Evolutionary conservation across 2,329 filamentous ascomycete genomes (phyloP), one percentile per base, ranked within the genome.

Genomic region (Beauveria bassiana): DNA sequence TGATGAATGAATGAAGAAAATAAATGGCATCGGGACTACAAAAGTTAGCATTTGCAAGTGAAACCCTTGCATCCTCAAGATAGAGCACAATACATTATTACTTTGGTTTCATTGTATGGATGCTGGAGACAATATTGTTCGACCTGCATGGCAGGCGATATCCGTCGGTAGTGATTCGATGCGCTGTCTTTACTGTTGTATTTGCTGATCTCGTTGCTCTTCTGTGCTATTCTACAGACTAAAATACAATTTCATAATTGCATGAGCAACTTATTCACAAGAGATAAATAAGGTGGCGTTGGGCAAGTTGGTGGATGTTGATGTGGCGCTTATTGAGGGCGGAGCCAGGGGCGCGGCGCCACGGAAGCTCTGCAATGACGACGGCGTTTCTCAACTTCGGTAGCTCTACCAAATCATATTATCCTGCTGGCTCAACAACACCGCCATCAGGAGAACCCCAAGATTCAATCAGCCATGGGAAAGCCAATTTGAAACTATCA

Each of bases 11-110:
- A 46, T 46, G 50, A 60, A 38, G 34, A 38, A 16, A 47, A 40
- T 43, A 26, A 46, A 45, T 40, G 58, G 58, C 58, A 54, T 60
- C 26, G 50, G 47, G 58, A 60, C 58, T 52, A 12, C 8, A 60
- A 60, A 60, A 60, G 58, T 53, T 60, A 53, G 34, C 28, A 46
- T 47, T 38, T 60, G 58, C 58, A 54, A 60, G 40, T 34, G 47
- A 34, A 47, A 10, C 20, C 40, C 38, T 57, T 56, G 52, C 52
- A 56, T 46, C 46, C 57, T 52, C 18, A 52, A 55, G 60, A 61
- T 61, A 61, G 60, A 61, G 43, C 38, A 57, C 52, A 61, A 61
- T 61, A 51, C 60, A 61, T 46, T 50, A 26, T 53, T 47, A n/a
- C 26, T 47, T 53, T 47, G 53, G 40, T 47, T 46, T 53, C 26